phyloP scores from a whole-genome alignment of 352 stramenopile genomes.

The Elongisporangium prolatum region DNA sequence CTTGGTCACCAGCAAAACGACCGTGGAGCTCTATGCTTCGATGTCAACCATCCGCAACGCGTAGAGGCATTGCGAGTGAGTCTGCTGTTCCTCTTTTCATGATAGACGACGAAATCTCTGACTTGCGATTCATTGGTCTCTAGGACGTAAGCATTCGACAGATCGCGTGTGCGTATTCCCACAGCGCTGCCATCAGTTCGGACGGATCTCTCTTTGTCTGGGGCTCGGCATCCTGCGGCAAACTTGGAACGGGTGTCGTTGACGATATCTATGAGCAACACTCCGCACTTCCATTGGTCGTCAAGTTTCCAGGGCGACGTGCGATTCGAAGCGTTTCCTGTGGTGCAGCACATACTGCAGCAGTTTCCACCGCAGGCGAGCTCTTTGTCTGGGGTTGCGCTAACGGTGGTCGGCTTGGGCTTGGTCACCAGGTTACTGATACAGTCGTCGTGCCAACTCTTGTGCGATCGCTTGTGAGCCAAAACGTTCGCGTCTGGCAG shows the following conservation, averaged over 20 bases:
- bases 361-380: constrained; percentile 58
- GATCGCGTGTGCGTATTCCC: constrained; percentile 73
- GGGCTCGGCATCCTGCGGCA: constrained; percentile 76
- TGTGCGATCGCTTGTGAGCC: constrained; percentile 64
- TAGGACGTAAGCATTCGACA: constrained; percentile 40
- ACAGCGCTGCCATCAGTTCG: constrained; percentile 81
- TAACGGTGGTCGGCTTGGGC: constrained; percentile 89
- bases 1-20: constrained; percentile 69
- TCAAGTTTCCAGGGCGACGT: constrained; percentile 68
- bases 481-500: constrained; percentile 72
- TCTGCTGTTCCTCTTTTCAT: constrained; percentile 16
- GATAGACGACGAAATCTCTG: background rate
- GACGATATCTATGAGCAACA: constrained; percentile 83
- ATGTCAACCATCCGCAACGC: constrained; percentile 55
- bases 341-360: constrained; percentile 77
- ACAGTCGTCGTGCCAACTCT: constrained; percentile 71
- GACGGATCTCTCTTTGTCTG: constrained; percentile 85
- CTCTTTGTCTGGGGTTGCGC: constrained; percentile 90
- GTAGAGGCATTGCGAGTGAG: constrained; percentile 48
- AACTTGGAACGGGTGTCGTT: constrained; percentile 85
- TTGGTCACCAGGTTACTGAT: constrained; percentile 67
- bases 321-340: constrained; percentile 81
- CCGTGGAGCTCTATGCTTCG: constrained; percentile 45
- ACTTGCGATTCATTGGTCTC: constrained; percentile 5
- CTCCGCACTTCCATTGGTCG: constrained; percentile 50